phyloP scores from a whole-genome alignment of 2,329 filamentous ascomycete genomes.

The Achaetomium macrosporum region DNA sequence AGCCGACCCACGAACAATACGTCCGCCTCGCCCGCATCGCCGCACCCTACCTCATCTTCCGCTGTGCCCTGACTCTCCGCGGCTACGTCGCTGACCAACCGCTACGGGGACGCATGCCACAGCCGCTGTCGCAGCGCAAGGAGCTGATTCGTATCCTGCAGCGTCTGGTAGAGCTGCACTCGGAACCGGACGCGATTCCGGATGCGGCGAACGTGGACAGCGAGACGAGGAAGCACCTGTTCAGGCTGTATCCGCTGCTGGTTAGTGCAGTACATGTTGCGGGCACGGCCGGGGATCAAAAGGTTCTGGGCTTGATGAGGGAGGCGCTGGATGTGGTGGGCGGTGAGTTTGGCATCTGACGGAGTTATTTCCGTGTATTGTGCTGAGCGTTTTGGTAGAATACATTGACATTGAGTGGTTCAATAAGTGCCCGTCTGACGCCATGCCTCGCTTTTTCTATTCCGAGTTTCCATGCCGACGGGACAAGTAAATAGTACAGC shows the following conservation, averaged over 20 bases:
- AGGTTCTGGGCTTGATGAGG: slow-evolving; percentile 51
- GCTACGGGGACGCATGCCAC: slow-evolving; percentile 80
- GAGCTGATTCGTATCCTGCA: slow-evolving; percentile 70
- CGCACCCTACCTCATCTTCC: slow-evolving; percentile 75
- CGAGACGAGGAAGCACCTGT: slow-evolving; percentile 65
- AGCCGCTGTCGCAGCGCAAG: slow-evolving; percentile 71
- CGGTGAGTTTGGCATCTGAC: slow-evolving; percentile 41
- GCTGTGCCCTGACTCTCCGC: slow-evolving; percentile 73
- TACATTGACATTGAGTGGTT: slow-evolving; percentile 16
- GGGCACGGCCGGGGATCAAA: slow-evolving; percentile 52
- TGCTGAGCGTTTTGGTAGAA: not conserved
- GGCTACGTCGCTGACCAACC: slow-evolving; percentile 89
- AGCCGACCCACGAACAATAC: slow-evolving; percentile 39
- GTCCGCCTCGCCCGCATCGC: slow-evolving; percentile 66
- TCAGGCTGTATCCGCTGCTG: slow-evolving; percentile 74
- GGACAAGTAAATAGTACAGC: slow-evolving; percentile 7
- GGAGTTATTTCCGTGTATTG: not conserved
- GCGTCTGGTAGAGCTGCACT: slow-evolving; percentile 60
- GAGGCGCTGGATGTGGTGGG: slow-evolving; percentile 59
- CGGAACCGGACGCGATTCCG: slow-evolving; percentile 65
- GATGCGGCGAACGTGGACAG: slow-evolving; percentile 46
- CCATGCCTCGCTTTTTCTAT: slow-evolving; percentile 7
- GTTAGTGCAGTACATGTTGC: slow-evolving; percentile 57
- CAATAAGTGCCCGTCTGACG: slow-evolving; percentile 8
- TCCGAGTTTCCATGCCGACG: slow-evolving; percentile 1